Evolutionary conservation across 2,329 filamentous ascomycete genomes (phyloP).

Genomic region (Diaporthe ilicicola): DNA sequence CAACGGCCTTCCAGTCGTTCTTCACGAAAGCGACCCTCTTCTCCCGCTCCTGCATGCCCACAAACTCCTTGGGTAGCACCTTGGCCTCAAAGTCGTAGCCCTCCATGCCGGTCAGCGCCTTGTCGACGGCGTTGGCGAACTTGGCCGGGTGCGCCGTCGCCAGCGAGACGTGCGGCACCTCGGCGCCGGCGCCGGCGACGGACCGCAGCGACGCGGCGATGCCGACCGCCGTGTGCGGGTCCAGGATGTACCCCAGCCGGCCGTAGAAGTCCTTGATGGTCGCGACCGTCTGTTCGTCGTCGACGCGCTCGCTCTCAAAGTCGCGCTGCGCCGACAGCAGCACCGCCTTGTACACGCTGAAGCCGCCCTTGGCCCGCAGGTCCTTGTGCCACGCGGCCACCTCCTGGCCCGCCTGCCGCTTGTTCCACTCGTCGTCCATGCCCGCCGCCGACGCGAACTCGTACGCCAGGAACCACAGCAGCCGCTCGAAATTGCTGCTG

Average conservation of each 20-base stretch:
- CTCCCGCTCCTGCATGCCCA: constrained; percentile 79
- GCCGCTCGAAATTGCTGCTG: constrained; percentile 93
- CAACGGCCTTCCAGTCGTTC: constrained; percentile 77
- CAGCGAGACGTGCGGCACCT: constrained; percentile 79
- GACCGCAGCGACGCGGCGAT: constrained; percentile 79
- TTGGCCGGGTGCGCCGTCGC: constrained; percentile 97
- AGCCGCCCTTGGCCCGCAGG: constrained; percentile 83
- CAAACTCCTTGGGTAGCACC: constrained; percentile 83
- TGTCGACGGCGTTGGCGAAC: constrained; percentile 85
- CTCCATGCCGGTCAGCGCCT: constrained; percentile 75
- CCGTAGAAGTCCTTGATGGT: constrained; percentile 68
- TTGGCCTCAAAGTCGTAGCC: constrained; percentile 78
- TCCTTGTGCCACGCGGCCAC: constrained; percentile 81
- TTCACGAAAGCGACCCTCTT: constrained; percentile 75
- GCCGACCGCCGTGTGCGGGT: constrained; percentile 92
- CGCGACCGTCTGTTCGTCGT: constrained; percentile 71
- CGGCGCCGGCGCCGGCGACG: constrained; percentile 59
- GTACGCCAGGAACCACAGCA: constrained; percentile 92
- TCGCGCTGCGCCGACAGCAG: constrained; percentile 74
- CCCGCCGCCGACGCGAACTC: constrained; percentile 68
- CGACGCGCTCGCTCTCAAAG: constrained; percentile 83
- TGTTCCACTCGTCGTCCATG: constrained; percentile 72
- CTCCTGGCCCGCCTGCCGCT: constrained; percentile 76
- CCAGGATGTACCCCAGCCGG: constrained; percentile 75
- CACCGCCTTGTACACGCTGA: constrained; percentile 79